Evolutionary conservation across 192 early-diverging fungal species (phyloP).

Genomic region (Funneliformis geosporum): DNA sequence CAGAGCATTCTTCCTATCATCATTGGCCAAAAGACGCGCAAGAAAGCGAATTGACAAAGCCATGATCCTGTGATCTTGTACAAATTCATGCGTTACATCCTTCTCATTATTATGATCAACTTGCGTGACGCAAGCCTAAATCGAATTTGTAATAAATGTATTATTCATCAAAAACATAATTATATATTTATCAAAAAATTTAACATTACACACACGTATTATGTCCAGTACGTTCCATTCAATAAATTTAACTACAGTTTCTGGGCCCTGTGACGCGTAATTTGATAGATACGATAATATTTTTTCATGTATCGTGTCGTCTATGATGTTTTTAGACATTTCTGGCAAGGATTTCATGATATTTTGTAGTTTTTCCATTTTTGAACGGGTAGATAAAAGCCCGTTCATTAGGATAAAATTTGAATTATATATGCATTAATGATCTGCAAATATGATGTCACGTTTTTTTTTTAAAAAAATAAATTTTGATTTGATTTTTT

Average conservation of each 20-base stretch:
- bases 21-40: slow-evolving; percentile 34
- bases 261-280: slow-evolving; percentile 41
- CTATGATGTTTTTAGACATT: slow-evolving; percentile 72
- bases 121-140: slow-evolving; percentile 3
- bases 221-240: slow-evolving; percentile 49
- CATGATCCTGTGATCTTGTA: slow-evolving; percentile 44
- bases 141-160: background rate
- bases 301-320: slow-evolving; percentile 77
- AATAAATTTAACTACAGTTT: slow-evolving; percentile 36
- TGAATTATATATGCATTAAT: background rate
- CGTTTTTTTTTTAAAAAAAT: too few relatives aligned
- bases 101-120: too few relatives aligned
- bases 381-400: too few relatives aligned
- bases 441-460: background rate
- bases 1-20: background rate
- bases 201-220: slow-evolving; percentile 35
- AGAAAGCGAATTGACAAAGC: slow-evolving; percentile 44
- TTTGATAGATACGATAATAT: slow-evolving; percentile 65
- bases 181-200: too few relatives aligned
- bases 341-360: slow-evolving; percentile 61
- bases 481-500: too few relatives aligned
- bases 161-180: too few relatives aligned
- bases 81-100: slow-evolving; percentile 19
- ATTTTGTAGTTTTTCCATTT: slow-evolving; percentile 40
- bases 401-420: too few relatives aligned